phyloP scores from a whole-genome alignment of 257 asterid species.

The Parsonsia alboflavescens region DNA sequence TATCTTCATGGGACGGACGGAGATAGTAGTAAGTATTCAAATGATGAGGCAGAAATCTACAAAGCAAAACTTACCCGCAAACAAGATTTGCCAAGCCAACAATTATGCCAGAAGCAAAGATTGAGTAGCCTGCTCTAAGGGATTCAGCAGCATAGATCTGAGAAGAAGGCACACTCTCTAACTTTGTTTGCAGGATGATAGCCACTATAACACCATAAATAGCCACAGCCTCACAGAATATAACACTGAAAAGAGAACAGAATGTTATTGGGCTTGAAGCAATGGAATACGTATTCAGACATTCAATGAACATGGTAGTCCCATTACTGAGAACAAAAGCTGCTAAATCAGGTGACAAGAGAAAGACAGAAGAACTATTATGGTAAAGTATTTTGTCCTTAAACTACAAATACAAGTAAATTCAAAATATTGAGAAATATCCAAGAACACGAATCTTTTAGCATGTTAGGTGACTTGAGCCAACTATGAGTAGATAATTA shows the following conservation, averaged over 20 bases:
- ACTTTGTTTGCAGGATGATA: conserved; percentile 96
- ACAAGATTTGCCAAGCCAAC: conserved; percentile 98
- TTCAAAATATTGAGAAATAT: neutral
- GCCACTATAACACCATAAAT: conserved; percentile 99
- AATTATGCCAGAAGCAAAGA: conserved; percentile 94
- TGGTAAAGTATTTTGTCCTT: neutral
- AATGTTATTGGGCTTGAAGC: conserved; percentile 6
- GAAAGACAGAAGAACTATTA: neutral
- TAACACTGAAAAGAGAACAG: conserved; percentile 52
- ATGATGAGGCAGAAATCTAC: neutral
- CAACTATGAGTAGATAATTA: neutral
- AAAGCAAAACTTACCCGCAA: conserved; percentile 66
- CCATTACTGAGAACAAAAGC: neutral
- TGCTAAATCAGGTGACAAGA: neutral
- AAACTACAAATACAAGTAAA: neutral
- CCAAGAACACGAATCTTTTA: neutral
- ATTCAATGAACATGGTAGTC: neutral
- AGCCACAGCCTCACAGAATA: conserved; percentile 98
- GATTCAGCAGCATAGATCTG: conserved; percentile 78
- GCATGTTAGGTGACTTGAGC: neutral
- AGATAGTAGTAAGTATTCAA: neutral
- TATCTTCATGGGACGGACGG: no score
- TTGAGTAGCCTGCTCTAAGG: conserved; percentile 95
- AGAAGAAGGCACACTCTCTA: conserved; percentile 77
- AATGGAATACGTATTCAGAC: neutral